These are phyloP conservation scores for Prunus yedoensis DNA, from an alignment of 331 rosid species.

Conservation along the genomic window DNA sequence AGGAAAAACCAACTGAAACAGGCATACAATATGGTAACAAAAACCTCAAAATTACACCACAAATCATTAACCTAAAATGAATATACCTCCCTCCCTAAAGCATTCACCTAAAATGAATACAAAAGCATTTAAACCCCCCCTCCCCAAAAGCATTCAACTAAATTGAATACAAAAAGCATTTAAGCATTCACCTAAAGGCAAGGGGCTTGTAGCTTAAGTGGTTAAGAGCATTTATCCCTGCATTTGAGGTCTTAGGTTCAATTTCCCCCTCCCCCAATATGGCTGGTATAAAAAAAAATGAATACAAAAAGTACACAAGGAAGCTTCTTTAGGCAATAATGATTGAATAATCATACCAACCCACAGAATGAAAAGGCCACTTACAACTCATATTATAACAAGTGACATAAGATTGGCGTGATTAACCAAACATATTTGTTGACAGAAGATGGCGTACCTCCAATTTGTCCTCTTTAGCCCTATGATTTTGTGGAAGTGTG, in stretches of 20 bases:
- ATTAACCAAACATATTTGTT: background rate
- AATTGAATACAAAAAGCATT: no score
- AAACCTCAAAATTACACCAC: background rate
- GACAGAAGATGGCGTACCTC: slow-evolving; percentile 44
- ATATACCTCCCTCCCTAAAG: no score
- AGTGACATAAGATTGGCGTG: background rate
- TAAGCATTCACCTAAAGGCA: no score
- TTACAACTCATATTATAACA: background rate
- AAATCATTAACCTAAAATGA: background rate
- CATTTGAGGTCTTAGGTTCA: no score
- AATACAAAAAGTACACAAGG: background rate
- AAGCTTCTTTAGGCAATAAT: background rate
- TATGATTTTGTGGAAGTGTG: slow-evolving; percentile 64
- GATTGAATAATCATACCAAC: background rate
- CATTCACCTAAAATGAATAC: no score
- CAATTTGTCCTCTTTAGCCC: slow-evolving; percentile 66
- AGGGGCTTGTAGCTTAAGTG: no score
- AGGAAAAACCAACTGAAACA: background rate
- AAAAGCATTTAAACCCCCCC: no score
- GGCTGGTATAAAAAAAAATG: background rate
- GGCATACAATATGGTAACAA: background rate
- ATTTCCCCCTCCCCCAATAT: no score
- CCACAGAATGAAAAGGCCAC: background rate
- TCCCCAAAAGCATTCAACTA: no score
- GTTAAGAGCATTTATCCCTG: no score